These are phyloP conservation scores for Gaultheria prostrata DNA, from an alignment of 148 eudicot species.

Conservation along the genomic window DNA sequence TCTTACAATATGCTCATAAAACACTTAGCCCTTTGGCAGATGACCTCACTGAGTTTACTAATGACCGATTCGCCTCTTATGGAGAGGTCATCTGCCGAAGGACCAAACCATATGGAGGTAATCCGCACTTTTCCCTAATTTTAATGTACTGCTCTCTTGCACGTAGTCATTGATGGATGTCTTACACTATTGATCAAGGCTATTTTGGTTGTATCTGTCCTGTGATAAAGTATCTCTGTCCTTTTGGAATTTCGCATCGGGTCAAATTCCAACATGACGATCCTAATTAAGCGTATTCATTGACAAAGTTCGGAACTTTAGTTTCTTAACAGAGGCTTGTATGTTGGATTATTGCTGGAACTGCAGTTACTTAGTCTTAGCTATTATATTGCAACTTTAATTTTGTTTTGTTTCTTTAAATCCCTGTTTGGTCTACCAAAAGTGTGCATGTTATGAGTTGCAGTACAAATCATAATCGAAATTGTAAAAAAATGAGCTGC, in stretches of 20 bases:
- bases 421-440: neutral
- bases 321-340: neutral
- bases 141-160: neutral
- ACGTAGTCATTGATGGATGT: neutral
- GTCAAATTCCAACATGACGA: neutral
- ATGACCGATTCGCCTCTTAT: too few relatives aligned
- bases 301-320: slow-evolving; percentile 3
- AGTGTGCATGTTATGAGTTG: neutral
- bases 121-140: neutral
- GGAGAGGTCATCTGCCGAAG: too few relatives aligned
- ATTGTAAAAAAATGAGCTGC: neutral
- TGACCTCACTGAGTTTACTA: neutral
- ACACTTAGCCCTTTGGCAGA: too few relatives aligned
- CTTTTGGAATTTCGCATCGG: neutral
- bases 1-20: too few relatives aligned
- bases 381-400: neutral
- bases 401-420: neutral
- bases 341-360: neutral
- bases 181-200: neutral
- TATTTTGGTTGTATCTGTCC: neutral
- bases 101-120: too few relatives aligned
- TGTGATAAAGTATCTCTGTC: neutral
- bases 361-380: neutral
- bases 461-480: neutral
- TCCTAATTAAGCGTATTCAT: neutral